Evolutionary conservation across 352 stramenopile species (phyloP), one percentile per base, ranked within the genome.

Genomic region (Phytopythium mirpurense): DNA sequence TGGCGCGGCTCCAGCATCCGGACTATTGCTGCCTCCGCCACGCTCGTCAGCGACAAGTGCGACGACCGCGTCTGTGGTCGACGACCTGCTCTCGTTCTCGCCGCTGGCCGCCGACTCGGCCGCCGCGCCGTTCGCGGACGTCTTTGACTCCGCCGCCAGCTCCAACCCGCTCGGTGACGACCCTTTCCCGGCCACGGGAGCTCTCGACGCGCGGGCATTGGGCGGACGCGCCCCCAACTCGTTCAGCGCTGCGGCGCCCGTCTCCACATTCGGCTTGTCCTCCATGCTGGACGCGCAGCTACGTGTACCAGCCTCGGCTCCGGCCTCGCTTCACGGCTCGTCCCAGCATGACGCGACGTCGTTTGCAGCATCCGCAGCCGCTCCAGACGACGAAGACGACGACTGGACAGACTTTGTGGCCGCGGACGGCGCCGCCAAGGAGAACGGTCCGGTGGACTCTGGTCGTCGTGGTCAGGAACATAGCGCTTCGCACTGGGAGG

Each of bases 61-160:
- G n/a, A 21, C 41, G 27, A n/a, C 18, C n/a, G 49, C 34, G n/a
- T 15, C 35, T 12, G 32, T 18, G 34, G 48, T 54, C 21, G 59
- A 51, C 2, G 62, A 81, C 35, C 65, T 88, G 43, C 57, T 88
- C 42, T 86, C 74, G n/a, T 88, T 88, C 51, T 86, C 77, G 27
- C 77, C 77, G 1, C 59, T 88, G 18, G 61, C 62, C 5, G 53
- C 59, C 7, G 3, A 26, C 52, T 0, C 26, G 58, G 18, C 27
- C 32, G 8, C 51, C 44, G 2, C 67, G 34, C 43, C 68, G 58
- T 53, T 84, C 21, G 37, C 24, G 15, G 57, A 58, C 31, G 53
- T 74, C 40, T 67, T 78, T 60, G 67, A 57, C 11, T 54, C 68
- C 23, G 66, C 38, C 40, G 43, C 45, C 35, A 45, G 59, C 41